Percentiles rank a stretch among this genome's conserved stretches.
These are phyloP conservation scores for Centella asiatica DNA, from an alignment of 129 eudicot species.

Conservation along the genomic window DNA sequence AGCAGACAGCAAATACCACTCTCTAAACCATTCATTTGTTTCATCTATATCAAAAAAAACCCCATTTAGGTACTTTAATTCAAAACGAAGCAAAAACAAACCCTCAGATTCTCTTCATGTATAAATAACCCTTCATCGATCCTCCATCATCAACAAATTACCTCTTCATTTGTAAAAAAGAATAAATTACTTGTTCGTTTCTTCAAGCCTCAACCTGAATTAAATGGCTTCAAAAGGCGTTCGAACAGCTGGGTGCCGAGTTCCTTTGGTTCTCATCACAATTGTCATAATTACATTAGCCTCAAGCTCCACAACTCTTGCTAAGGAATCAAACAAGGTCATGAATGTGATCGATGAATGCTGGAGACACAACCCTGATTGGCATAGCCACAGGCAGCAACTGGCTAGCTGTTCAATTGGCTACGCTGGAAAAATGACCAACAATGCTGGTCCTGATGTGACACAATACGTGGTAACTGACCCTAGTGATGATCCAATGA, in stretches of 20 bases:
- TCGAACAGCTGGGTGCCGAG: neutral
- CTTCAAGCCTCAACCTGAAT: neutral
- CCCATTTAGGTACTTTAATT: neutral
- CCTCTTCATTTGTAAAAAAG: no score
- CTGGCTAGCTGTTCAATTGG: slow-evolving; percentile 49
- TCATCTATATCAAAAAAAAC: neutral
- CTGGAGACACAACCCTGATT: slow-evolving; percentile 46
- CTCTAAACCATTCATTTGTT: neutral
- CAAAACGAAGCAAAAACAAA: no score
- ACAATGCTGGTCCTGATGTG: slow-evolving; percentile 33
- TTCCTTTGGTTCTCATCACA: slow-evolving; percentile 17
- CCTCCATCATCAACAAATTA: neutral
- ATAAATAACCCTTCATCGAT: neutral
- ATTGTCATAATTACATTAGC: neutral
- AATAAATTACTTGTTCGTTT: no score
- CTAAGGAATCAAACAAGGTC: neutral
- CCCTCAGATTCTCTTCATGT: no score
- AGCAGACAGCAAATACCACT: neutral
- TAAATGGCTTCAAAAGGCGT: slow-evolving; percentile 5
- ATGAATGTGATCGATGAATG: slow-evolving; percentile 46
- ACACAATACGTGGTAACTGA: slow-evolving; percentile 38
- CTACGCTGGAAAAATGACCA: slow-evolving; percentile 44
- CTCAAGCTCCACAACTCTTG: neutral
- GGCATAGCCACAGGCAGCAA: slow-evolving; percentile 35
- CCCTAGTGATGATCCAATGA: slow-evolving; percentile 36